phyloP scores from a whole-genome alignment of 495 filamentous ascomycete species.

The Usnea hakonensis region DNA sequence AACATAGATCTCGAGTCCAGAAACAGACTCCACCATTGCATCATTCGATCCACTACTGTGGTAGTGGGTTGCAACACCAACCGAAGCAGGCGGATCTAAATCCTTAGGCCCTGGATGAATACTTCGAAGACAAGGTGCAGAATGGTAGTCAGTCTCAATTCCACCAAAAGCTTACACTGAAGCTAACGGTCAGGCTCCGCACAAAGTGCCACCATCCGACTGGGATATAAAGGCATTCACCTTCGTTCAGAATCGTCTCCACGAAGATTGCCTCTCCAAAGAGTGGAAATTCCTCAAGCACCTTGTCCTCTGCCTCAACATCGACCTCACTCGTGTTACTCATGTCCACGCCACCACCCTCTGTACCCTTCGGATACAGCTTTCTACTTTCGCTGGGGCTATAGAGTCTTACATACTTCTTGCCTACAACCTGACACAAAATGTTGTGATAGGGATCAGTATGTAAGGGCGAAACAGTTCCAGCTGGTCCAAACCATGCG shows the following conservation, averaged over 20 bases:
- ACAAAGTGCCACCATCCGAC: conserved; percentile 99
- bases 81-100: neutral
- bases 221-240: conserved; percentile 86
- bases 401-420: conserved; percentile 87
- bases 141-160: conserved; percentile 38
- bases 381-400: conserved; percentile 50
- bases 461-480: conserved; percentile 86
- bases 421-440: conserved; percentile 79
- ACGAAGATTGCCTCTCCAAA: conserved; percentile 58
- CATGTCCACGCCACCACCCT: conserved; percentile 77
- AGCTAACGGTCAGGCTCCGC: conserved; percentile 70
- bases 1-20: neutral
- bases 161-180: conserved; percentile 99
- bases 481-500: conserved; percentile 84
- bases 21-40: neutral
- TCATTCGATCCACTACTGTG: neutral
- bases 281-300: conserved; percentile 48
- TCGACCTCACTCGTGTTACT: conserved; percentile 79
- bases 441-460: conserved; percentile 94
- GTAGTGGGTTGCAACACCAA: neutral
- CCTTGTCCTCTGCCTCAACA: conserved; percentile 48
- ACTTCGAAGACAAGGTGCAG: too few relatives aligned
- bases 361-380: conserved; percentile 60
- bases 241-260: conserved; percentile 70
- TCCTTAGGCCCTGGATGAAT: neutral